Evolutionary conservation across 2,329 filamentous ascomycete genomes (phyloP).

Genomic region (Parafenestella ontariensis): DNA sequence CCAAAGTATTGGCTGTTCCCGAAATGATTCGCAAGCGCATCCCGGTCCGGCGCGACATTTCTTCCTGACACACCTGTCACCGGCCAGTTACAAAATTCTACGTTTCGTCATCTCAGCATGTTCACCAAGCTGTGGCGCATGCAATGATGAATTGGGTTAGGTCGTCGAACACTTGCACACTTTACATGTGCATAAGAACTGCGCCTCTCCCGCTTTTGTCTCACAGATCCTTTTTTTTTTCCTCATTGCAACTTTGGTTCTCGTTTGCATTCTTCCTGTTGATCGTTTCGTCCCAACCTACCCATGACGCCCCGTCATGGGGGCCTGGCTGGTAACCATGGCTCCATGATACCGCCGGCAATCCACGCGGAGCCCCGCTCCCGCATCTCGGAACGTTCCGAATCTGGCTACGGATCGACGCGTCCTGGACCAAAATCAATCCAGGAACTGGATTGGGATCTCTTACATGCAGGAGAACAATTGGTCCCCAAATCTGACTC

Average conservation of each 20-base stretch:
- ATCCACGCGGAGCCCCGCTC: background rate
- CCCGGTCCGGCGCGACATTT: background rate
- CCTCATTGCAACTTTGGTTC: background rate
- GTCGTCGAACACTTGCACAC: background rate
- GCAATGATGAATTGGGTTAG: background rate
- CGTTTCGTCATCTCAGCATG: background rate
- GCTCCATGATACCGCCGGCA: background rate
- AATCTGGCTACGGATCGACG: background rate
- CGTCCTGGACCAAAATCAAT: background rate
- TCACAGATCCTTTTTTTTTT: background rate
- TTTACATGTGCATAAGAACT: background rate
- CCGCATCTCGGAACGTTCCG: background rate
- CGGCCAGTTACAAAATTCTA: background rate
- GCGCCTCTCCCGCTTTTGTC: background rate
- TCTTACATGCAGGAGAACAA: background rate
- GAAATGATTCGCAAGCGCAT: background rate
- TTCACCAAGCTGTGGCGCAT: background rate
- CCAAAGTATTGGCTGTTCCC: background rate
- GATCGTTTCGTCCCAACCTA: background rate
- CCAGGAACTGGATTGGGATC: background rate
- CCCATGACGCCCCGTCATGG: background rate
- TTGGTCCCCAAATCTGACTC: background rate
- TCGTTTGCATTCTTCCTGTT: background rate
- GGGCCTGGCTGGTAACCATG: background rate
- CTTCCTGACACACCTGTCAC: background rate